These are phyloP conservation scores for Solanum paucissectum DNA, from an alignment of 257 asterid species.

Conservation along the genomic window DNA sequence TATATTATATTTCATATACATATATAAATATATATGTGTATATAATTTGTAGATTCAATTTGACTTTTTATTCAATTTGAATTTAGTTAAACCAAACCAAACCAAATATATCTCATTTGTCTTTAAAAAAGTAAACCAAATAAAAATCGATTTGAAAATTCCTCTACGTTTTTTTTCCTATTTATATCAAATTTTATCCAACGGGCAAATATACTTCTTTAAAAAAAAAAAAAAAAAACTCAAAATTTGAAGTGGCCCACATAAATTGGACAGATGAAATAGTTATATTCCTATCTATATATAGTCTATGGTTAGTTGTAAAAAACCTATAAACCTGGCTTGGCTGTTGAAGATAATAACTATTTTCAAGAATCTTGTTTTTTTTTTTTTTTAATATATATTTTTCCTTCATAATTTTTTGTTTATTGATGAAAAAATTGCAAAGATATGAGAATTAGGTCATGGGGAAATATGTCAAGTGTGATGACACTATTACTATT, in stretches of 20 bases:
- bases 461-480: conserved; percentile 2
- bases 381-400: background rate
- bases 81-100: background rate
- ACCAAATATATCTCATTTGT: background rate
- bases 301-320: background rate
- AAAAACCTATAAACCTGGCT: background rate
- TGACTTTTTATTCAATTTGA: too few relatives aligned
- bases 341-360: background rate
- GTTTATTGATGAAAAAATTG: background rate
- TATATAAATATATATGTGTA: background rate
- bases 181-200: too few relatives aligned
- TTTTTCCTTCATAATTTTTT: background rate
- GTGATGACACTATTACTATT: conserved; percentile 17
- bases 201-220: background rate
- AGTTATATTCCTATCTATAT: background rate
- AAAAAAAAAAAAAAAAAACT: background rate
- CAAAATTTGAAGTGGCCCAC: background rate
- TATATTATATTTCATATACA: too few relatives aligned
- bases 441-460: background rate
- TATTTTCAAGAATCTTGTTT: background rate
- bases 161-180: background rate
- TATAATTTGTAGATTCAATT: background rate
- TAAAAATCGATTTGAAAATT: too few relatives aligned
- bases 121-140: too few relatives aligned
- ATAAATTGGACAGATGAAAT: background rate